Conservation (phyloP, 768 basidiomycete genomes). For the Kwoniella newhampshirensis region DNA sequence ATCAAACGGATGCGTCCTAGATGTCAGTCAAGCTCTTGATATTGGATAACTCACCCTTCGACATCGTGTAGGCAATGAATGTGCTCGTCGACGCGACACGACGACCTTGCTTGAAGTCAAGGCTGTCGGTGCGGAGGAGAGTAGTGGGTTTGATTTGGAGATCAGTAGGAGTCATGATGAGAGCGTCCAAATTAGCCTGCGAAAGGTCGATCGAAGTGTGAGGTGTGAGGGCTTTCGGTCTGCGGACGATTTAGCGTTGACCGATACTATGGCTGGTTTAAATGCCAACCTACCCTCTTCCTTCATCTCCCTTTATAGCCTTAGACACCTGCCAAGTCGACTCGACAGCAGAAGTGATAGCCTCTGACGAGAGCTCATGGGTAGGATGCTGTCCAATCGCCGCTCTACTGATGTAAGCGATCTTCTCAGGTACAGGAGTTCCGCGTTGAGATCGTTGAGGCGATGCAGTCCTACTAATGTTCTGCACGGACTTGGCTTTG, state of each 20-base stretch:
- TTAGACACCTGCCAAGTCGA: slow-evolving; percentile 9
- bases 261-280: no score
- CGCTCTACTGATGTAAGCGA: not conserved
- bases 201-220: slow-evolving; percentile 34
- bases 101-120: slow-evolving; percentile 22
- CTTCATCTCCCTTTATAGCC: slow-evolving; percentile 13
- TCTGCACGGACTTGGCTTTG: not conserved
- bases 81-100: slow-evolving; percentile 30
- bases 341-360: not conserved
- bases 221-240: slow-evolving; percentile 19
- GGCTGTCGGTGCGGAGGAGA: slow-evolving; percentile 22
- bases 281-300: slow-evolving; percentile 27
- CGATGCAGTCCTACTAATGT: not conserved
- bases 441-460: slow-evolving; percentile 1
- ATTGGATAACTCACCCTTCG: slow-evolving; percentile 29
- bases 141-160: slow-evolving; percentile 33
- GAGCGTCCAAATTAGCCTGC: slow-evolving; percentile 25
- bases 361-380: not conserved
- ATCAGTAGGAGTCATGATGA: slow-evolving; percentile 18
- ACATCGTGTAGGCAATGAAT: slow-evolving; percentile 39
- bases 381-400: not conserved
- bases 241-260: no score
- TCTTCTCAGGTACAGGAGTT: not conserved
- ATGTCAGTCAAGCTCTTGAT: slow-evolving; percentile 1
- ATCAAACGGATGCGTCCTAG: slow-evolving; percentile 39